phyloP scores from a whole-genome alignment of 2,329 filamentous ascomycete genomes.

The Fonsecaea nubica region DNA sequence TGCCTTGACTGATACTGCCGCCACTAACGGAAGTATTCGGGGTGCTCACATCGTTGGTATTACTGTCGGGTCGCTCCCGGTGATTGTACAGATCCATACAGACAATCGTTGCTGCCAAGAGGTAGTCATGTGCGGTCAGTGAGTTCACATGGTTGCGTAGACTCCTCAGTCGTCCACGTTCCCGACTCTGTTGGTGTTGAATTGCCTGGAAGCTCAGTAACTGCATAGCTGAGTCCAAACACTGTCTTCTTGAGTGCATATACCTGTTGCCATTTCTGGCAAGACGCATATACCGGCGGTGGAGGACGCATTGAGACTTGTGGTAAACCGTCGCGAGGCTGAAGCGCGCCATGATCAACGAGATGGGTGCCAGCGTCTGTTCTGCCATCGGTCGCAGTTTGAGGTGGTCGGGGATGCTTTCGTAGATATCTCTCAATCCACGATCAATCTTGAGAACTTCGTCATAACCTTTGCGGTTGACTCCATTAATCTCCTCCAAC shows the following conservation, averaged over 20 bases:
- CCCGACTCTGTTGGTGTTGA: conserved; percentile 75
- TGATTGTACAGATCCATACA: conserved; percentile 78
- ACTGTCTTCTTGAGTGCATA: conserved; percentile 79
- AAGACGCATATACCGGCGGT: conserved; percentile 82
- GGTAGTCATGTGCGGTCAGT: conserved; percentile 81
- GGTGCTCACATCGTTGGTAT: conserved; percentile 55
- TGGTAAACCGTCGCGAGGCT: conserved; percentile 84
- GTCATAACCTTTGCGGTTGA: conserved; percentile 61
- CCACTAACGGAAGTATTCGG: conserved; percentile 45
- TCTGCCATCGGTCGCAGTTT: conserved; percentile 77
- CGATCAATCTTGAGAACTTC: conserved; percentile 66
- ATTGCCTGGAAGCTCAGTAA: conserved; percentile 78
- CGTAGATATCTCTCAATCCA: conserved; percentile 62
- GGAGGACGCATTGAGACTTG: conserved; percentile 86
- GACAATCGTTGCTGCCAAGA: conserved; percentile 84
- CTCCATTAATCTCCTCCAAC: conserved; percentile 51
- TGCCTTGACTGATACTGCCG: conserved; percentile 36
- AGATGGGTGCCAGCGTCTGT: conserved; percentile 71
- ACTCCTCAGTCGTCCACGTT: conserved; percentile 72
- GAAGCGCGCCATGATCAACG: conserved; percentile 78
- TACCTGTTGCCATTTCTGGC: conserved; percentile 81
- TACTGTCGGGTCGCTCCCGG: conserved; percentile 49
- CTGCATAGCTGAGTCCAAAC: conserved; percentile 84
- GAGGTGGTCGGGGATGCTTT: conserved; percentile 79
- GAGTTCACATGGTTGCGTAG: conserved; percentile 81